Base-by-base conservation (phyloP, 1,139 yeast species). In the Debaryomyces sp. region DNA sequence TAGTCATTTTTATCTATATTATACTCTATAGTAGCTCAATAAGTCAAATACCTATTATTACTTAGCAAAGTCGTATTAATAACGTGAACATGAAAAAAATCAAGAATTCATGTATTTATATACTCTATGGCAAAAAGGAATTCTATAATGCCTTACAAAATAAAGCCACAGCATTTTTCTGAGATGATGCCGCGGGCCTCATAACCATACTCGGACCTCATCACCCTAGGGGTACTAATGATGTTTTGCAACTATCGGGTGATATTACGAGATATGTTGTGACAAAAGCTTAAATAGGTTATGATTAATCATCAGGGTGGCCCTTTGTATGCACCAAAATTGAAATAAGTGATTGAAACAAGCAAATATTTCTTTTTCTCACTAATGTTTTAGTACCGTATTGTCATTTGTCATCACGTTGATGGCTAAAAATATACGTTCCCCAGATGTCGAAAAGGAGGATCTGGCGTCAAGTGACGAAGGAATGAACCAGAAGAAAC, bases 1-100 rank as follows among this genome's bases (percentile, higher is more conserved):
- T 59, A 48, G 68, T 64, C 68, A 64, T 64, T 32, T 18, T 44
- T 12, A 26, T 13, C 18, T 29, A n/a, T 24, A 21, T 47, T 24
- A 37, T 13, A 23, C 9, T 23, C 21, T 37, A 37, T 22, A 22
- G 6, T 23, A 26, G 22, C 13, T 18, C 9, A n/a, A 37, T 13
- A 24, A 37, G 32, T 37, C 8, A 22, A 24, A 15, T 17, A 13
- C 22, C 41, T 38, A 40, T 13, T 24, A 13, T 27, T 27, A 6
- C 43, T 40, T 22, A 27, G 43, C 24, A 13, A 40, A 26, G 9
- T 17, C 4, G 17, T 13, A 6, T 29, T 8, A 27, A 8, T 5
- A 15, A 21, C 24, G 21, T 18, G 12, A 12, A 17, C n/a, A n/a
- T 29, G 7, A 26, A 30, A 37, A 37, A 37, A 27, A 9, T 27